Conservation (phyloP, 192 early-diverging fungal genomes). For the Lobosporangium transversale region DNA sequence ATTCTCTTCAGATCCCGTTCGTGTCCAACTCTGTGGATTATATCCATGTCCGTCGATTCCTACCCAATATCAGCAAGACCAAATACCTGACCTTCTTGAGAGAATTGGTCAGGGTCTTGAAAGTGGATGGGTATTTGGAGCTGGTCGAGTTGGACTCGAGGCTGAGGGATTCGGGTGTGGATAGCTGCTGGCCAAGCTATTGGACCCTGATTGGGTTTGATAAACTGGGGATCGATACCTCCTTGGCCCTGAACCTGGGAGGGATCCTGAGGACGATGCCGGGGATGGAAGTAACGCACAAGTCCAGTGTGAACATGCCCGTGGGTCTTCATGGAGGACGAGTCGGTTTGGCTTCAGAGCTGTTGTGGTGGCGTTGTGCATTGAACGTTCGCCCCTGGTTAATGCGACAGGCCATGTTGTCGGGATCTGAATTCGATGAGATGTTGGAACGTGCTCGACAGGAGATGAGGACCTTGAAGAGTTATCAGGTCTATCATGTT, state of each 20-base stretch:
- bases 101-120: constrained; percentile 40
- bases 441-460: constrained; percentile 37
- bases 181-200: constrained; percentile 52
- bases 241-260: constrained; percentile 41
- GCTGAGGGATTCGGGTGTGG: constrained; percentile 32
- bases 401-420: constrained; percentile 52
- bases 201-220: constrained; percentile 51
- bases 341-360: constrained; percentile 29
- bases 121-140: constrained; percentile 45
- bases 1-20: constrained; percentile 38
- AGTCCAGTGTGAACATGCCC: constrained; percentile 43
- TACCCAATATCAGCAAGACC: constrained; percentile 51
- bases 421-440: constrained; percentile 44
- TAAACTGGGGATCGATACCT: constrained; percentile 46
- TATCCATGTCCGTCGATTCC: constrained; percentile 46
- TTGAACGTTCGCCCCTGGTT: constrained; percentile 40
- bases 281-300: constrained; percentile 31
- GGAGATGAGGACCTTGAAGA: constrained; percentile 42
- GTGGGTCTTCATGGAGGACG: constrained; percentile 48
- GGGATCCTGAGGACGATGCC: constrained; percentile 50
- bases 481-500: constrained; percentile 43
- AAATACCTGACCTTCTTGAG: constrained; percentile 42
- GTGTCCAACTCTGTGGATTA: constrained; percentile 51
- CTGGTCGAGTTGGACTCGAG: constrained; percentile 45
- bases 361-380: constrained; percentile 35